phyloP scores from a whole-genome alignment of 352 stramenopile genomes.

The Phytophthora lateralis region DNA sequence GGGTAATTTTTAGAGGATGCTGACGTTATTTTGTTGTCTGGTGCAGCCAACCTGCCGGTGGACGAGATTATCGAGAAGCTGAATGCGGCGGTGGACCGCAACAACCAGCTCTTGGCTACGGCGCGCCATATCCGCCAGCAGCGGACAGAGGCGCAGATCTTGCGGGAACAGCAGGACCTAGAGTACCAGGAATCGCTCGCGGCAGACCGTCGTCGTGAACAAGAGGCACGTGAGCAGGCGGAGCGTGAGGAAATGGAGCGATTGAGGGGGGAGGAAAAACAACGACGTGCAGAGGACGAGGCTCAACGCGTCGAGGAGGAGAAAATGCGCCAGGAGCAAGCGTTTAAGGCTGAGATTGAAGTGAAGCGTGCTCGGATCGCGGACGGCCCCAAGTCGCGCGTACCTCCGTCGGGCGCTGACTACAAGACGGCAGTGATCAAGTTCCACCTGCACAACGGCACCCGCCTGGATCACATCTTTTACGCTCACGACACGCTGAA shows the following conservation, averaged over 20 bases:
- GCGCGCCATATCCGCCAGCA: conserved; percentile 76
- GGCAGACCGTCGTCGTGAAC: conserved; percentile 86
- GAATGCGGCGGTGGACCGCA: conserved; percentile 62
- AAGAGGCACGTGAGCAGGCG: conserved; percentile 53
- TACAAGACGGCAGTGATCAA: conserved; percentile 81
- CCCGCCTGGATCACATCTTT: conserved; percentile 78
- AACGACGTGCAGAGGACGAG: conserved; percentile 35
- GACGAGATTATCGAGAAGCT: conserved; percentile 66
- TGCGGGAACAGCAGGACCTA: conserved; percentile 93
- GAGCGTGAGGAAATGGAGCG: conserved; percentile 49
- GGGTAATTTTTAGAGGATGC: neutral
- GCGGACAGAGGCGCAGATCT: conserved; percentile 79
- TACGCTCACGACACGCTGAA: conserved; percentile 82
- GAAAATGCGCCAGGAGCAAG: conserved; percentile 36
- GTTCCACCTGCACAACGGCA: conserved; percentile 85
- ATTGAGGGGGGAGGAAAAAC: conserved; percentile 47
- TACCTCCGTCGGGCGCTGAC: conserved; percentile 47
- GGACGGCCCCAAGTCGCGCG: conserved; percentile 50
- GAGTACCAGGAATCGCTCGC: conserved; percentile 94
- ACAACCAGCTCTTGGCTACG: conserved; percentile 76
- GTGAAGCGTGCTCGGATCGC: conserved; percentile 58
- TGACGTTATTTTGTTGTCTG: neutral
- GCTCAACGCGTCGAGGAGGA: conserved; percentile 30
- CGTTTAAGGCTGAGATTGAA: conserved; percentile 52
- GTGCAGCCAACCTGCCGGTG: conserved; percentile 61